These are phyloP conservation scores for Auxenochlorella pyrenoidosa DNA, from an alignment of 139 green algal genomes.

Conservation along the genomic window DNA sequence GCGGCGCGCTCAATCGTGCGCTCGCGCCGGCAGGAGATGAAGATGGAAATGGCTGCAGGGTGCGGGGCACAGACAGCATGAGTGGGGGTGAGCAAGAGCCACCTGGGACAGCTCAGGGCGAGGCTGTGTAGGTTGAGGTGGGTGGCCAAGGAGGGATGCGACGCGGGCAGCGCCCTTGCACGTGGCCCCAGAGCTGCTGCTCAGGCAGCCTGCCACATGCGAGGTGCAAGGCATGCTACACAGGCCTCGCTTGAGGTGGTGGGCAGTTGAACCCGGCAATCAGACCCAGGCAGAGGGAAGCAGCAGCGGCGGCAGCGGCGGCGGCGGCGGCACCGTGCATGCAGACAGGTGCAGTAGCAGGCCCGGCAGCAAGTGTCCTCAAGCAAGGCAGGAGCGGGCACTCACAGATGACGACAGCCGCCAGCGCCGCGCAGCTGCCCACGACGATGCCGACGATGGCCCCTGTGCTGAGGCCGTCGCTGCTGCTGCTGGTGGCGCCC, in stretches of 20 bases:
- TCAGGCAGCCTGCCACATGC: no score
- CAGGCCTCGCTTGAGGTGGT: background rate
- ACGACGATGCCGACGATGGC: background rate
- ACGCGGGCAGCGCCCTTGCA: no score
- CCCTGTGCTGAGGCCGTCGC: conserved; percentile 12
- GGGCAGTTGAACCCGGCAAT: background rate
- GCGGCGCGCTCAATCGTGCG: background rate
- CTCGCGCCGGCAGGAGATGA: background rate
- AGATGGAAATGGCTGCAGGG: background rate
- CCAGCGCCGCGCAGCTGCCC: background rate
- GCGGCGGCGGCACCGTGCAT: background rate
- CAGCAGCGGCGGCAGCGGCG: background rate
- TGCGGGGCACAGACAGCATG: background rate
- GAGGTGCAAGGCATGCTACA: no score
- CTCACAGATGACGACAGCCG: background rate
- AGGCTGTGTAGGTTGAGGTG: no score
- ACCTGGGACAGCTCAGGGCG: background rate
- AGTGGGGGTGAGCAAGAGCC: background rate
- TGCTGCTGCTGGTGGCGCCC: background rate
- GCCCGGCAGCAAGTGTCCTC: no score
- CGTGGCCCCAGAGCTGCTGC: no score
- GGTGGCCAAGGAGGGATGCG: no score
- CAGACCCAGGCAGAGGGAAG: background rate
- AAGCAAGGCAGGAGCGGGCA: background rate
- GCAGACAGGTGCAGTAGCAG: background rate